Evolutionary conservation across 2,329 filamentous ascomycete species (phyloP).

Genomic region (Arthroderma sp.): DNA sequence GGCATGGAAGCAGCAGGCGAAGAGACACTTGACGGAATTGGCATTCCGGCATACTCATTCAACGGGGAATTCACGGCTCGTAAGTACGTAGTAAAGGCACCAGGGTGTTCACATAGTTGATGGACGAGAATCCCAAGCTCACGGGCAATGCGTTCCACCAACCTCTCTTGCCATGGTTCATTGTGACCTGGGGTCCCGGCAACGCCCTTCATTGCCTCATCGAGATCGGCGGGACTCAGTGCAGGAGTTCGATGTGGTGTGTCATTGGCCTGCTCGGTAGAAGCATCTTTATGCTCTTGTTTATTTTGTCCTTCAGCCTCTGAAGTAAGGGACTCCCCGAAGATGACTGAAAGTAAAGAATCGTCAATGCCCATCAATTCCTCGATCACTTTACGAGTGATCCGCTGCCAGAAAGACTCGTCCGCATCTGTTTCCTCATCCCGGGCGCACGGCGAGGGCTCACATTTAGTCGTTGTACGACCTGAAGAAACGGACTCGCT

Average conservation of each 20-base stretch:
- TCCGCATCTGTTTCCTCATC: constrained; percentile 31
- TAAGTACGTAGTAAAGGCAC: constrained; percentile 73
- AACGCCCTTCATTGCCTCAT: constrained; percentile 21
- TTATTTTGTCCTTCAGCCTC: constrained; percentile 19
- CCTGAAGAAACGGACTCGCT: background rate
- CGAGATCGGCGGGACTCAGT: constrained; percentile 15
- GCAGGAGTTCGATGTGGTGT: background rate
- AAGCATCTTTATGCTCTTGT: constrained; percentile 5
- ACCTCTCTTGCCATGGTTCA: constrained; percentile 38
- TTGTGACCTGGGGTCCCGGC: constrained; percentile 17
- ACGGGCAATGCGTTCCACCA: constrained; percentile 71
- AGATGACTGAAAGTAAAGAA: constrained; percentile 65
- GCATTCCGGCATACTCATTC: constrained; percentile 66
- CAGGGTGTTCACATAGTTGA: constrained; percentile 72
- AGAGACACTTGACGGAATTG: constrained; percentile 31
- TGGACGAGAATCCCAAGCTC: constrained; percentile 77
- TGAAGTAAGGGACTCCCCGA: constrained; percentile 61
- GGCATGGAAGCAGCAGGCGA: background rate
- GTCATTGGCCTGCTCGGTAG: background rate
- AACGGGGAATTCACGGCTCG: constrained; percentile 47
- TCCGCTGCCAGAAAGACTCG: constrained; percentile 63
- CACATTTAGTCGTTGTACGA: background rate
- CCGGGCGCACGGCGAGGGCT: background rate
- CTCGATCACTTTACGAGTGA: constrained; percentile 74
- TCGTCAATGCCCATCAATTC: constrained; percentile 90